These are phyloP conservation scores for Pleurozium schreberi DNA, from an alignment of 225 moss, liverwort and hornwort species.

Conservation along the genomic window DNA sequence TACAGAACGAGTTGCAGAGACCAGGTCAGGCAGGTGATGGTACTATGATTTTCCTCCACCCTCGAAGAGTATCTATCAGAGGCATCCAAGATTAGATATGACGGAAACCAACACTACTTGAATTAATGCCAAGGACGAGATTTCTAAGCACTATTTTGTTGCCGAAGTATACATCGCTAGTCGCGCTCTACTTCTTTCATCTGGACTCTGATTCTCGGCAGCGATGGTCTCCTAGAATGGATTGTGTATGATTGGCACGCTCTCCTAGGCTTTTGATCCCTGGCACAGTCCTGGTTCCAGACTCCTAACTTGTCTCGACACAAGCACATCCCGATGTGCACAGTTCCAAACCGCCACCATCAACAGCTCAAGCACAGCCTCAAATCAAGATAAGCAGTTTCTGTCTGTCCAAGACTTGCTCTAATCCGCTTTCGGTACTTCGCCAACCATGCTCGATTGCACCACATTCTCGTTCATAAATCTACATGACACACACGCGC, in stretches of 20 bases:
- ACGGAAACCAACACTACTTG: not conserved
- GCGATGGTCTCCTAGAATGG: not conserved
- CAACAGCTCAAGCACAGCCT: not conserved
- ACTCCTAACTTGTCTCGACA: not conserved
- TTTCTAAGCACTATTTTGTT: not conserved
- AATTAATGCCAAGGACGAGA: not conserved
- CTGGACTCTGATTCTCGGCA: not conserved
- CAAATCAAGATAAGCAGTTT: not conserved
- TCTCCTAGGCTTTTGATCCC: not conserved
- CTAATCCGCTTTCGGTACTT: constrained; percentile 85
- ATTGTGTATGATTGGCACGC: not conserved
- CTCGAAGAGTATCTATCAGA: not conserved
- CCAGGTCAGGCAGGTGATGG: not conserved
- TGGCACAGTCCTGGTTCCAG: not conserved
- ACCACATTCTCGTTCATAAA: constrained; percentile 86
- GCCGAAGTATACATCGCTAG: not conserved
- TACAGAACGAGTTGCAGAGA: not conserved
- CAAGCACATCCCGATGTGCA: not conserved
- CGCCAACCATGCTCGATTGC: constrained; percentile 44
- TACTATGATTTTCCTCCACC: not conserved
- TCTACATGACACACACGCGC: constrained; percentile 28
- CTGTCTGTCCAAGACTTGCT: not conserved
- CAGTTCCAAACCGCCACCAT: not conserved
- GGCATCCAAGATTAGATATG: constrained; percentile 2
- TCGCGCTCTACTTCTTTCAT: not conserved